Evolutionary conservation across 2,329 filamentous ascomycete species (phyloP).

Genomic region (Penicillium sp.): DNA sequence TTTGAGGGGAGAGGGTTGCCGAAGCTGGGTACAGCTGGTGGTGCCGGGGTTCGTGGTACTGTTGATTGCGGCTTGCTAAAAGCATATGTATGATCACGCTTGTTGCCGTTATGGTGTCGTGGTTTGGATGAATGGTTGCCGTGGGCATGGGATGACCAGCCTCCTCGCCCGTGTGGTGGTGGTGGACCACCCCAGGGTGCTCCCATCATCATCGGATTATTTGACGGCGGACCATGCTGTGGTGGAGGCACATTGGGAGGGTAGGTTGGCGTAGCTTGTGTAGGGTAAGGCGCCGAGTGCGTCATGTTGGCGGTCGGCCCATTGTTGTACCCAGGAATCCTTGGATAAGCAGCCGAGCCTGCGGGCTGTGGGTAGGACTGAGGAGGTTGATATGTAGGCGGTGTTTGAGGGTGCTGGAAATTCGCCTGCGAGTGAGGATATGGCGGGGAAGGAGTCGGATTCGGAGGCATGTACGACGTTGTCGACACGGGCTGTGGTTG

Average conservation of each 20-base stretch:
- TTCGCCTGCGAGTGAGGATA: slow-evolving; percentile 34
- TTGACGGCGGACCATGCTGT: slow-evolving; percentile 32
- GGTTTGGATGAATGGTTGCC: slow-evolving; percentile 32
- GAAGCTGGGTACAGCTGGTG: slow-evolving; percentile 54
- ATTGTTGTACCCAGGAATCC: slow-evolving; percentile 36
- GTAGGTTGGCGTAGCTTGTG: slow-evolving; percentile 25
- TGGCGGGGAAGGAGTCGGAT: slow-evolving; percentile 34
- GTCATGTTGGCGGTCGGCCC: slow-evolving; percentile 28
- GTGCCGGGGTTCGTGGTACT: slow-evolving; percentile 42
- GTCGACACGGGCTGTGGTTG: slow-evolving; percentile 36
- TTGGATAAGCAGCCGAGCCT: slow-evolving; percentile 35
- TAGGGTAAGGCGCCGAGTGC: slow-evolving; percentile 31
- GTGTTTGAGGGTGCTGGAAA: slow-evolving; percentile 32
- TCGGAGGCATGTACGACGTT: slow-evolving; percentile 34
- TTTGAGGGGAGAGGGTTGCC: slow-evolving; percentile 52
- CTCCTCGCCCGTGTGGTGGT: slow-evolving; percentile 29
- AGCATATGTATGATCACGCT: slow-evolving; percentile 47
- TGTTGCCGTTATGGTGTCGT: slow-evolving; percentile 38
- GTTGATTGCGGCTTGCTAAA: slow-evolving; percentile 43
- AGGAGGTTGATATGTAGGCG: slow-evolving; percentile 30
- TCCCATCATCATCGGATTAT: slow-evolving; percentile 56
- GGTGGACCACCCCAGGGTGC: slow-evolving; percentile 62
- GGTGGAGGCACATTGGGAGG: slow-evolving; percentile 28
- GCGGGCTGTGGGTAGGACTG: slow-evolving; percentile 37
- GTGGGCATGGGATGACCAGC: slow-evolving; percentile 33